Base-by-base conservation (phyloP, 139 green algal genomes). In the Tetradesmus lagerheimii region DNA sequence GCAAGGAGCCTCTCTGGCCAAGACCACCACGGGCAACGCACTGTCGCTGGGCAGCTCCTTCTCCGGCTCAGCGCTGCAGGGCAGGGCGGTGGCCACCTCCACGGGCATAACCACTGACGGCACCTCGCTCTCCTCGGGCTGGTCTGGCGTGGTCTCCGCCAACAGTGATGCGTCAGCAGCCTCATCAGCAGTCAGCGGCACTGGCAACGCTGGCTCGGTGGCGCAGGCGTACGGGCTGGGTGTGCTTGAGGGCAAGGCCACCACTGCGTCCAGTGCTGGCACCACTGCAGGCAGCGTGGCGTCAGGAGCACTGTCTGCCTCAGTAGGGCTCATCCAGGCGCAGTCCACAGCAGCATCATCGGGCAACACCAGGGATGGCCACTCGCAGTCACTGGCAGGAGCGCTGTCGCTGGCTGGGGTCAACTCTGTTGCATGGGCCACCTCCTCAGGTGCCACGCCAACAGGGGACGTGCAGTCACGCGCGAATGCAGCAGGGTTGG, bases 211-310 rank as follows among this genome's bases (percentile, higher is more conserved):
- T 12, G 75, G 14, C 27, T 38, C 75, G 11, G n/a, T 35, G 20
- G 64, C 71, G 35, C 47, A 74, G n/a, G 75, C 18, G 1, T 79
- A 80, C 12, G 45, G 71, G 29, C 47, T 90, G 16, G 86, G 86
- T 20, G 37, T 85, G 4, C 34, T 90, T 15, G 18, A 78, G 62
- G 86, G 86, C 37, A 90, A 90, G 47, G 74, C 35, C 50, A 90
- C 37, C 64, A 43, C 45, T 43, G 47, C n/a, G 0, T 34, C 41
- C 25, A 75, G 39, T 11, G 86, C 71, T 23, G 66, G 35, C 35
- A 67, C 37, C 35, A 38, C n/a, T 27, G 27, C 6, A 6, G 83
- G 83, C 66, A 62, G 43, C n/a, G 37, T 53, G 4, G 86, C 35
- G 1, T 78, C 86, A 1, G 8, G 75, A 4, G 43, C 47, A 4